A percentile compares a stretch with the other conserved stretches of the same genome.
Evolutionary conservation across 2,329 filamentous ascomycete genomes (phyloP).

Genomic region (Eurotiales sp.): DNA sequence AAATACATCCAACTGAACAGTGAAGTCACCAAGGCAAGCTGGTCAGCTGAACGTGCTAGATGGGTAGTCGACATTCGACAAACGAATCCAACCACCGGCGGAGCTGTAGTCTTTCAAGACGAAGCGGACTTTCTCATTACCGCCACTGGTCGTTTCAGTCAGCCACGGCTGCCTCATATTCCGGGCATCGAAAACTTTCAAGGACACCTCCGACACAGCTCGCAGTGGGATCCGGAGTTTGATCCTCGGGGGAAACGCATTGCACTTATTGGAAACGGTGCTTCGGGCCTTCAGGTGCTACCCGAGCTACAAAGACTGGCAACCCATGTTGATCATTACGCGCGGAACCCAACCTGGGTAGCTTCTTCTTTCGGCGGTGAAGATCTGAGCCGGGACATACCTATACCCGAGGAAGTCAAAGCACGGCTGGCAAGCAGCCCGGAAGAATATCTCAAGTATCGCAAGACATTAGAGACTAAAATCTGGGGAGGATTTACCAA

Average conservation of each 20-base stretch:
- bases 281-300: conserved; percentile 31
- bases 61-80: conserved; percentile 27
- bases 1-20: conserved; percentile 26
- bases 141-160: conserved; percentile 29
- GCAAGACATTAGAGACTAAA: too few species aligned
- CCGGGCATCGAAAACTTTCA: conserved; percentile 41
- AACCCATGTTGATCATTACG: conserved; percentile 15
- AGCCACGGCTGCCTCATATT: conserved; percentile 42
- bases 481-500: too few species aligned
- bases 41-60: conserved; percentile 26
- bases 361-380: conserved; percentile 21
- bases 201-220: conserved; percentile 38
- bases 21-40: conserved; percentile 24
- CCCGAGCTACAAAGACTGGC: conserved; percentile 26
- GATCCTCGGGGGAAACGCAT: conserved; percentile 24
- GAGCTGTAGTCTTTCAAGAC: conserved; percentile 15
- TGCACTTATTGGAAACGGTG: conserved; percentile 26
- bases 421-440: conserved; percentile 30
- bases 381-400: conserved; percentile 26
- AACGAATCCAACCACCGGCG: conserved; percentile 1
- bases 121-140: conserved; percentile 25
- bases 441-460: conserved; percentile 26
- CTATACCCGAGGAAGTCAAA: too few species aligned
- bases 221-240: conserved; percentile 32
- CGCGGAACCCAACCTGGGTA: conserved; percentile 14